phyloP scores from a whole-genome alignment of 495 filamentous ascomycete genomes.

The Haplographium delicatum region DNA sequence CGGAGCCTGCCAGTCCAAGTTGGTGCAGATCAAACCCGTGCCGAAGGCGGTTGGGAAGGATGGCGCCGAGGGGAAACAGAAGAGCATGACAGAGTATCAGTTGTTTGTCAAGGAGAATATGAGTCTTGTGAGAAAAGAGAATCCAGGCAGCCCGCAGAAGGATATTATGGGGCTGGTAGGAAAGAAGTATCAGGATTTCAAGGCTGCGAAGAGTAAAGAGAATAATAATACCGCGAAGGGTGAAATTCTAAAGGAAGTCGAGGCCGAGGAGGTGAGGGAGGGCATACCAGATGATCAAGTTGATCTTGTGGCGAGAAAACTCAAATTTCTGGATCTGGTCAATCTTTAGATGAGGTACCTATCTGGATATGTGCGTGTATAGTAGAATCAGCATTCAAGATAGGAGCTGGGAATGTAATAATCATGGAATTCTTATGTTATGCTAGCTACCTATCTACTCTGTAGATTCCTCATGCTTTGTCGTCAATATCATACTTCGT shows the following conservation, averaged over 20 bases:
- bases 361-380: no score
- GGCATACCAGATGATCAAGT: no score
- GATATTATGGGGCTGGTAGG: constrained; percentile 60
- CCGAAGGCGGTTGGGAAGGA: constrained; percentile 46
- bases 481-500: no score
- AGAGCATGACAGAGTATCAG: constrained; percentile 50
- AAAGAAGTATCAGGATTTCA: constrained; percentile 40
- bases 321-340: constrained; percentile 1
- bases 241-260: constrained; percentile 7
- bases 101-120: constrained; percentile 63
- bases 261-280: constrained; percentile 10
- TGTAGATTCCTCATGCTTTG: no score
- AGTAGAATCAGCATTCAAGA: no score
- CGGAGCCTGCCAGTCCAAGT: constrained; percentile 57
- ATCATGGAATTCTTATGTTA: no score
- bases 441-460: no score
- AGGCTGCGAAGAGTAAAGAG: constrained; percentile 21
- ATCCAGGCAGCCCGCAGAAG: constrained; percentile 49
- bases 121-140: constrained; percentile 45
- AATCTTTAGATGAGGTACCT: neutral
- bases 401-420: no score
- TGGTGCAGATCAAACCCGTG: constrained; percentile 76
- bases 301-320: neutral
- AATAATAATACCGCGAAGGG: constrained; percentile 1
- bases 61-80: constrained; percentile 13